Percentiles rank a stretch among this genome's conserved stretches.
Conservation (phyloP, 345 rosid species). For the Citrus maxima region DNA sequence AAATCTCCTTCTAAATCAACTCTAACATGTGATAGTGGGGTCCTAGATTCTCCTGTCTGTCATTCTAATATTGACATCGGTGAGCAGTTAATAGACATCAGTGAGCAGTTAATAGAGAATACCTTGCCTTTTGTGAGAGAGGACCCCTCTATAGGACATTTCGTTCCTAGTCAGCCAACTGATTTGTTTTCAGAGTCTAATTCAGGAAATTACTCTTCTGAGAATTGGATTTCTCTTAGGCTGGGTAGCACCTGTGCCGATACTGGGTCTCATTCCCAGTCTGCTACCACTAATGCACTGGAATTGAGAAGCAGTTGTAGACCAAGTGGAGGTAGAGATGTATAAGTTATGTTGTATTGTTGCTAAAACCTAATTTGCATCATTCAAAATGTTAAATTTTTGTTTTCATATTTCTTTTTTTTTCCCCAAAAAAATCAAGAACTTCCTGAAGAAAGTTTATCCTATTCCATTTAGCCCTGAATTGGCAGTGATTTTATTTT, state of each 20-base stretch:
- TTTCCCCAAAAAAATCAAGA: background rate
- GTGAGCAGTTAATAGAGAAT: constrained; percentile 30
- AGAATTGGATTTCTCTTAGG: constrained; percentile 36
- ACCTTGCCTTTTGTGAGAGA: constrained; percentile 22
- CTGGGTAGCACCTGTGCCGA: constrained; percentile 12
- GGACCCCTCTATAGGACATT: constrained; percentile 28
- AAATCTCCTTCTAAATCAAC: constrained; percentile 8
- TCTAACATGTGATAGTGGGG: background rate
- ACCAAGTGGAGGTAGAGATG: constrained; percentile 16
- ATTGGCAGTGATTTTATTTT: background rate
- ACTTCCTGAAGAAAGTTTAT: background rate
- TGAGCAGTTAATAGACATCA: constrained; percentile 24
- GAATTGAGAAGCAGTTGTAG: constrained; percentile 6
- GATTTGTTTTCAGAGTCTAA: constrained; percentile 6
- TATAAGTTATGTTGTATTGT: constrained; percentile 5
- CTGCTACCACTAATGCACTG: constrained; percentile 10
- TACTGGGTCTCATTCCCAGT: background rate
- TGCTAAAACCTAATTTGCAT: constrained; percentile 4
- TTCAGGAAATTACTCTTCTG: constrained; percentile 9
- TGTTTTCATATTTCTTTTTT: background rate
- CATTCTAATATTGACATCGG: background rate
- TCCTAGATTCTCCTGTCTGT: constrained; percentile 21
- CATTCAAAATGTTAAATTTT: background rate
- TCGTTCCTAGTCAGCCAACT: constrained; percentile 24
- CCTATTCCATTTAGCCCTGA: background rate